phyloP scores from a whole-genome alignment of 257 asterid species.

The Solanum bulbocastanum region DNA sequence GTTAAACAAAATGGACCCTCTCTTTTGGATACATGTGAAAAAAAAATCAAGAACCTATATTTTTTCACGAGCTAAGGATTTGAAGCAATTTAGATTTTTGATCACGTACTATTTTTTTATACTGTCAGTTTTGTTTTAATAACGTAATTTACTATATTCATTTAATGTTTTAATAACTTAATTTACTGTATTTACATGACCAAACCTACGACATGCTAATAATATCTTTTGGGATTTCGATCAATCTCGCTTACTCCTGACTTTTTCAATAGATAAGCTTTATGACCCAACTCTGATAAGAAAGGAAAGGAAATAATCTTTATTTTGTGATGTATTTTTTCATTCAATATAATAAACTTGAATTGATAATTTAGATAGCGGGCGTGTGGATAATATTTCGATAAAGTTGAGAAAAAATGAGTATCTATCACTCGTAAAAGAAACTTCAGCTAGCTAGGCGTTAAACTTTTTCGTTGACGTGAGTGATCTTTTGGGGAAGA shows the following conservation, averaged over 20 bases:
- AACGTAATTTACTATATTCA: neutral
- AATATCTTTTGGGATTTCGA: neutral
- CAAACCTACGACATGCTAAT: neutral
- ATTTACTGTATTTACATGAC: neutral
- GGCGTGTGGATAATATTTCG: neutral
- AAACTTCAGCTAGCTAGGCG: no score
- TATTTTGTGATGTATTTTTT: neutral
- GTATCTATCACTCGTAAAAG: neutral
- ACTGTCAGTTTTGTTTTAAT: neutral
- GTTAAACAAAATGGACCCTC: constrained; percentile 27
- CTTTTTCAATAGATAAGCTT: neutral
- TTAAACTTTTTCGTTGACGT: neutral
- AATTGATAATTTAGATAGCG: neutral
- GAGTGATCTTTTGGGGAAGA: neutral
- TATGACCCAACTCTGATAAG: neutral
- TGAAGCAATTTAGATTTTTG: neutral
- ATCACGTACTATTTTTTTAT: neutral
- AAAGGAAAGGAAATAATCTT: neutral
- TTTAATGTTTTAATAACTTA: neutral
- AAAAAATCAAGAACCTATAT: constrained; percentile 19
- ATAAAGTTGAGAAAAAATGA: neutral
- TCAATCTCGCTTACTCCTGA: neutral
- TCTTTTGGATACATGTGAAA: constrained; percentile 11
- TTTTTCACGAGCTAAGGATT: constrained; percentile 19
- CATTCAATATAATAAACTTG: neutral